Evolutionary conservation across 768 basidiomycete genomes (phyloP), one percentile per base, ranked within the genome.

Genomic region (Collybia sp.): DNA sequence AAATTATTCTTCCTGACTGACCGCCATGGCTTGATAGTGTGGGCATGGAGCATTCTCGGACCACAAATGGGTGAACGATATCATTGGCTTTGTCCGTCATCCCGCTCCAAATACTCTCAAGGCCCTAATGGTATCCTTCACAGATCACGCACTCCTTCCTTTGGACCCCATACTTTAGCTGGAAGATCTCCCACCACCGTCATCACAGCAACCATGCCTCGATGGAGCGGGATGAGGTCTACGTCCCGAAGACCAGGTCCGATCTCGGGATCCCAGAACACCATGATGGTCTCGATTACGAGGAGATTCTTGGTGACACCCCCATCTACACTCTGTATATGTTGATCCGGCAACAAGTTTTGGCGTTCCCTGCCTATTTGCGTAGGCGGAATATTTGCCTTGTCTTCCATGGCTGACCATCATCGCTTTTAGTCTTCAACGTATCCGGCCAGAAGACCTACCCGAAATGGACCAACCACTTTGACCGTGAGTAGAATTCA

Each of bases 281-380:
- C 31, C 56, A 51, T n/a, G 49, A 64, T 39, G 57, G 64, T 25
- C 63, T 75, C 43, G 71, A 80, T 55, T 80, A 69, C 57, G 72
- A 79, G n/a, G 79, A 81, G 44, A 57, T 73, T 34, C 66, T 82
- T 42, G 76, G 76, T 35, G 80, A 83, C 49, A 80, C 80, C 1
- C 79, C 80, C 0, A 62, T 83, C 38, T 83, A 78, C 53, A 81
- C 80, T 1, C 58, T 81, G 4, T 76, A 62, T 56, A 71, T 69
- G 67, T 63, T 83, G 33, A 61, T 82, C 46, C 73, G 75, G 32
- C 77, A 79, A 46, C 79, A 83, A 50, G 48, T 82, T 12, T 56
- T 82, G 10, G 80, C 76, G 0, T 82, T 81, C 59, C 80, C 79
- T 3, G 75, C 79, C 1, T 84, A 84, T 56, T 71, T 83, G 17